These are phyloP conservation scores for Hirsutella rhossiliensis DNA, from an alignment of 2,329 filamentous ascomycete genomes.

Conservation along the genomic window DNA sequence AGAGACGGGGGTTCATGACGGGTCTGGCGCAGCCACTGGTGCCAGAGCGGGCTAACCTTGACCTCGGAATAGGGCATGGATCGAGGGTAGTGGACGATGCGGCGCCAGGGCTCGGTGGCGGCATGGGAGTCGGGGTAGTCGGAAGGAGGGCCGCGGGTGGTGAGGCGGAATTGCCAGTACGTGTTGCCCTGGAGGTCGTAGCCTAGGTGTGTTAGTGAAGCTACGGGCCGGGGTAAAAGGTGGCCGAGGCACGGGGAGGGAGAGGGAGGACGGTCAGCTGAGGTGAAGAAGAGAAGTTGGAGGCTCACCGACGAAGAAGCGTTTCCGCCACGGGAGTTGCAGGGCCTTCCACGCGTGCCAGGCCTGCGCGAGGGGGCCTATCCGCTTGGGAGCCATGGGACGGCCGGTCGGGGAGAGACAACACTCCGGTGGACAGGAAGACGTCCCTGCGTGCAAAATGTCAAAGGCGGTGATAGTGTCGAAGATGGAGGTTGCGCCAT, in stretches of 20 bases:
- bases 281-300: background rate
- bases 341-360: conserved; percentile 54
- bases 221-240: background rate
- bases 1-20: conserved; percentile 41
- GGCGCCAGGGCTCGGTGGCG: conserved; percentile 36
- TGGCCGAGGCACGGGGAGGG: too few relatives aligned
- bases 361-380: conserved; percentile 24
- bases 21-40: conserved; percentile 56
- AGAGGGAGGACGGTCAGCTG: background rate
- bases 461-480: conserved; percentile 1
- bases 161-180: conserved; percentile 55
- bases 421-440: too few relatives aligned
- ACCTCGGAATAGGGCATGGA: conserved; percentile 42
- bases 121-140: conserved; percentile 7
- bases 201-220: conserved; percentile 27
- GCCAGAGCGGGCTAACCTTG: conserved; percentile 49
- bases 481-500: background rate
- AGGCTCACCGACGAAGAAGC: conserved; percentile 44
- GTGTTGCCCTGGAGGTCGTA: conserved; percentile 55
- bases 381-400: conserved; percentile 22
- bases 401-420: background rate
- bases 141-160: conserved; percentile 20
- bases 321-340: conserved; percentile 50
- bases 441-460: background rate
- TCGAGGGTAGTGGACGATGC: conserved; percentile 48